Evolutionary conservation across 2,329 filamentous ascomycete genomes (phyloP).

Genomic region (Paracoccidioides brasiliensis): DNA sequence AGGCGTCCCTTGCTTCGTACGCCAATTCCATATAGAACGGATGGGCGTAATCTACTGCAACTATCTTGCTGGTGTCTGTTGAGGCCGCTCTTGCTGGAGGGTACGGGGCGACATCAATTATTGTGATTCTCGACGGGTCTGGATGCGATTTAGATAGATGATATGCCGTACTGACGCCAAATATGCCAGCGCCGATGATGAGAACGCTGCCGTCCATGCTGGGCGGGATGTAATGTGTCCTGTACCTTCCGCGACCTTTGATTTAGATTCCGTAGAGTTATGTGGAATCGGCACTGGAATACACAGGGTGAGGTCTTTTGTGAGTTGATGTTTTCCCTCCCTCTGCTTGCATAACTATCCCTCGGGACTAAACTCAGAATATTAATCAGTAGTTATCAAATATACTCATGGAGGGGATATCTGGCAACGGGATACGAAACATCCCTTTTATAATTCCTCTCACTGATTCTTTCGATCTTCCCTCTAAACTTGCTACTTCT

Average conservation of each 20-base stretch:
- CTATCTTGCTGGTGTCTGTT: conserved; percentile 61
- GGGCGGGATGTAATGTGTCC: background rate
- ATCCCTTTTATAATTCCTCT: too few relatives aligned
- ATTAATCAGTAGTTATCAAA: too few relatives aligned
- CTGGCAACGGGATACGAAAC: too few relatives aligned
- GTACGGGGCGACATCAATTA: conserved; percentile 45
- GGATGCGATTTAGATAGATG: conserved; percentile 34
- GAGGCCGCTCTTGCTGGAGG: conserved; percentile 46
- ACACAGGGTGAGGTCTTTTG: too few relatives aligned
- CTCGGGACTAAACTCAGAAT: too few relatives aligned
- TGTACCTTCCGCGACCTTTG: background rate
- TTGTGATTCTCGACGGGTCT: conserved; percentile 37
- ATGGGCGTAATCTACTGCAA: conserved; percentile 56
- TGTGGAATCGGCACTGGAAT: background rate
- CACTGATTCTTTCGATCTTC: too few relatives aligned
- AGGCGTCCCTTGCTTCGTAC: conserved; percentile 52
- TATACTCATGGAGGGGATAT: too few relatives aligned
- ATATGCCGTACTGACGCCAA: conserved; percentile 41
- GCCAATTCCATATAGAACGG: conserved; percentile 51
- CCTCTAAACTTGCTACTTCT: too few relatives aligned
- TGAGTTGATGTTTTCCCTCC: too few relatives aligned
- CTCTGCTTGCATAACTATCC: too few relatives aligned
- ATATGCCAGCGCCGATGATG: conserved; percentile 39
- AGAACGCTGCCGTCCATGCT: conserved; percentile 19
- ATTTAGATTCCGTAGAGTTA: background rate